These are phyloP conservation scores for Parasarocladium wereldwijsianum DNA, from an alignment of 2,329 filamentous ascomycete genomes.

Conservation along the genomic window DNA sequence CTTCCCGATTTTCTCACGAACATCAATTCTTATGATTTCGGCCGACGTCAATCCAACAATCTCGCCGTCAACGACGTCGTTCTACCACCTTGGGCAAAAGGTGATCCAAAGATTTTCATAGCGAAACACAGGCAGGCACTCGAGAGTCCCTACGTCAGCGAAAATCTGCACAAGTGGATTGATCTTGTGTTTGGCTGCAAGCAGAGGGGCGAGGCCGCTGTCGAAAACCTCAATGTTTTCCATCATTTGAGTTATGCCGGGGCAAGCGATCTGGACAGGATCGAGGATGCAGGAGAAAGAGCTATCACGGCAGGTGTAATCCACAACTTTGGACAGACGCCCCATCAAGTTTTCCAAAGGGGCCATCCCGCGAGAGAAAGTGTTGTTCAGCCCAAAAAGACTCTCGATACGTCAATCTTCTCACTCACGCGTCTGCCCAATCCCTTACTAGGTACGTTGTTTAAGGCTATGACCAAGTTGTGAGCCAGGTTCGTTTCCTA, in stretches of 20 bases:
- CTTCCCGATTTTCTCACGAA: slow-evolving; percentile 92
- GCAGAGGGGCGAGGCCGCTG: slow-evolving; percentile 80
- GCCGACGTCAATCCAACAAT: slow-evolving; percentile 65
- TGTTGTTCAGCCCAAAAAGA: slow-evolving; percentile 44
- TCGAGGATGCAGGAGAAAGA: slow-evolving; percentile 75
- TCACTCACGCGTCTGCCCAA: slow-evolving; percentile 65
- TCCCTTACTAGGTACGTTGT: slow-evolving; percentile 48
- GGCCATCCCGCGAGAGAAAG: slow-evolving; percentile 68
- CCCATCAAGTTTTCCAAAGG: slow-evolving; percentile 80
- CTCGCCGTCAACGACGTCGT: slow-evolving; percentile 72
- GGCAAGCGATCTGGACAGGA: slow-evolving; percentile 81
- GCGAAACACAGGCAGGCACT: slow-evolving; percentile 90
- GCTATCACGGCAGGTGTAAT: slow-evolving; percentile 89
- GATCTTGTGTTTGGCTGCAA: slow-evolving; percentile 91
- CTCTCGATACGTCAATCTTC: slow-evolving; percentile 66
- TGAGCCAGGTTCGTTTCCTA: neutral
- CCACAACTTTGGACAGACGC: slow-evolving; percentile 96
- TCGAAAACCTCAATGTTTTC: slow-evolving; percentile 89
- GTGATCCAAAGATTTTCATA: slow-evolving; percentile 89
- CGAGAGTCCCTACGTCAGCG: slow-evolving; percentile 83
- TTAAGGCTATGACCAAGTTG: neutral
- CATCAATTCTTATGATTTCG: slow-evolving; percentile 88
- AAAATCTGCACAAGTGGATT: slow-evolving; percentile 86
- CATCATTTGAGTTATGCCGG: slow-evolving; percentile 92
- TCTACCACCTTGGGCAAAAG: slow-evolving; percentile 93